Percentiles rank a stretch among this genome's conserved stretches.
phyloP scores from a whole-genome alignment of 495 filamentous ascomycete species.

The Wilcoxina mikolae region DNA sequence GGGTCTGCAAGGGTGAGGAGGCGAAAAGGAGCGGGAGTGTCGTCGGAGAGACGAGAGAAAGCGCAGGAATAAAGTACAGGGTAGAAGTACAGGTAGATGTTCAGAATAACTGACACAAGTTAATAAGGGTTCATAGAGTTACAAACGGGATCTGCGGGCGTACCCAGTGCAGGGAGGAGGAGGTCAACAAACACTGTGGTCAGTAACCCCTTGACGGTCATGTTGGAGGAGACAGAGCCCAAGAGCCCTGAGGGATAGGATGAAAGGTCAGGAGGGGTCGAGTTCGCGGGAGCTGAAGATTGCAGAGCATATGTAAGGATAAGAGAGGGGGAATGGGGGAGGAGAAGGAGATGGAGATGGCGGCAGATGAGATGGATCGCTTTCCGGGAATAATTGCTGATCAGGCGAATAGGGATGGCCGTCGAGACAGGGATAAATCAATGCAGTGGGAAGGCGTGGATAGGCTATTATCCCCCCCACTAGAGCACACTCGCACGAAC shows the following conservation, averaged over 20 bases:
- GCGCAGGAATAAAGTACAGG: constrained; percentile 67
- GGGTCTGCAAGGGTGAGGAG: constrained; percentile 86
- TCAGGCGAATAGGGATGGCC: too few relatives aligned
- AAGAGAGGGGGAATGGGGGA: too few relatives aligned
- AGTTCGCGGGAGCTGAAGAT: neutral
- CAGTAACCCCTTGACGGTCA: constrained; percentile 31
- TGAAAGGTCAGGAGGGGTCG: too few relatives aligned
- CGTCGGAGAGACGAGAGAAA: constrained; percentile 49
- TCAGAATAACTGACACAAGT: constrained; percentile 50
- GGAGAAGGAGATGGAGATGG: too few relatives aligned
- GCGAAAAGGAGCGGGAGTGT: constrained; percentile 53
- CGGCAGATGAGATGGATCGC: neutral
- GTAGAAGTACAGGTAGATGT: constrained; percentile 75
- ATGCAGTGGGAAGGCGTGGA: too few relatives aligned
- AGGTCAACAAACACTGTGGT: constrained; percentile 31
- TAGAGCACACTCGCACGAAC: too few relatives aligned
- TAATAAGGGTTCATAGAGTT: too few relatives aligned
- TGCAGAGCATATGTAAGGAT: neutral
- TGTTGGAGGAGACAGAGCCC: too few relatives aligned
- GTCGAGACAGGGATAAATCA: too few relatives aligned
- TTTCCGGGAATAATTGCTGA: too few relatives aligned
- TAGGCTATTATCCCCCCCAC: too few relatives aligned
- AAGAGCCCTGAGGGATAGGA: too few relatives aligned
- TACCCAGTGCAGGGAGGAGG: constrained; percentile 40
- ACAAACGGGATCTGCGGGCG: constrained; percentile 29